phyloP scores from a whole-genome alignment of 2,329 filamentous ascomycete species.

The Penicillium sp. region DNA sequence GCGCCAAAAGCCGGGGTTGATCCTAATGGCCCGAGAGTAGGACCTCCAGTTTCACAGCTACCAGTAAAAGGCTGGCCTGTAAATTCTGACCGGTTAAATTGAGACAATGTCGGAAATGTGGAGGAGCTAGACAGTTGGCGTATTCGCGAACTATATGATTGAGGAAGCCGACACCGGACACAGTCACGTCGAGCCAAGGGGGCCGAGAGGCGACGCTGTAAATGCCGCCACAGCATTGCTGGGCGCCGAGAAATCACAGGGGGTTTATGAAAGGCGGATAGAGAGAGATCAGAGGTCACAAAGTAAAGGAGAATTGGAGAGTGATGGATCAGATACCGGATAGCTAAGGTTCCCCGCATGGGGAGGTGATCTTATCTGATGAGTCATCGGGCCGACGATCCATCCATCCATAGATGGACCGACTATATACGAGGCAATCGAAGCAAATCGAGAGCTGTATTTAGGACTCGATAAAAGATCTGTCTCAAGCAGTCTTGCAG shows the following conservation, averaged over 20 bases:
- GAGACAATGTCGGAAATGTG: constrained; percentile 44
- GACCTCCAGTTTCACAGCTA: constrained; percentile 61
- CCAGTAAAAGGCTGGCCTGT: constrained; percentile 61
- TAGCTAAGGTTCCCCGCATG: constrained; percentile 25
- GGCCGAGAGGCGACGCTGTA: constrained; percentile 25
- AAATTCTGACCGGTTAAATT: constrained; percentile 62
- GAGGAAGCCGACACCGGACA: constrained; percentile 24
- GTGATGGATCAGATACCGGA: constrained; percentile 22
- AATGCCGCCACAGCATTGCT: constrained; percentile 35
- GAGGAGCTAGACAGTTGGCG: constrained; percentile 34
- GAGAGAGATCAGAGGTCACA: not conserved
- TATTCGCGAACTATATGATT: constrained; percentile 5
- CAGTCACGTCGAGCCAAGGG: constrained; percentile 21
- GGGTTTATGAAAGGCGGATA: not conserved
- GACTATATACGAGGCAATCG: not conserved
- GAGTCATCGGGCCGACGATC: constrained; percentile 20
- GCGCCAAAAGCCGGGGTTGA: constrained; percentile 58
- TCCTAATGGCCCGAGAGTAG: constrained; percentile 62
- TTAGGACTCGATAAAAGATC: not conserved
- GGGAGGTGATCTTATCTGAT: constrained; percentile 24
- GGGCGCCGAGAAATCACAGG: constrained; percentile 10
- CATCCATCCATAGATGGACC: not conserved
- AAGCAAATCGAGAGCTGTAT: not conserved
- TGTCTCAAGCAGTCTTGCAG: too few relatives aligned
- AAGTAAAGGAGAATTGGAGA: constrained; percentile 1